Evolutionary conservation across 2,329 filamentous ascomycete species (phyloP), one percentile per base, ranked within the genome.

Genomic region (Exophiala aquamarina): DNA sequence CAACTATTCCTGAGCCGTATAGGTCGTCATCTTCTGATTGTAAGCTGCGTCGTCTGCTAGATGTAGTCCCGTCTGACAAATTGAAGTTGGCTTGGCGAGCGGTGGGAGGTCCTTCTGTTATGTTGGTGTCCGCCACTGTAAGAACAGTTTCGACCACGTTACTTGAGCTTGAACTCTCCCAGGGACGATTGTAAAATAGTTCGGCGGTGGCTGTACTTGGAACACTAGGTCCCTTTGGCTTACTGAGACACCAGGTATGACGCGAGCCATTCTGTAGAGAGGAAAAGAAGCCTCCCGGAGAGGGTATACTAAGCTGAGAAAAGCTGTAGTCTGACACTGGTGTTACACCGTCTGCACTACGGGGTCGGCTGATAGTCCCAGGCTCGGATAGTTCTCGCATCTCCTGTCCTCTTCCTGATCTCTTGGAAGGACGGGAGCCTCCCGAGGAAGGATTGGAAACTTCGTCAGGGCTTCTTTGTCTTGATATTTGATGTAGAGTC

Each of bases 201-300:
- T 95, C 89, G 8, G 92, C 92, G n/a, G 86, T 90, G 21, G 89
- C 89, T 1, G 92, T 95, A 0, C 89, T 92, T 1, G 90, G 90
- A 2, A 50, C 29, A 28, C 51, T 54, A n/a, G 45, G 53, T 14
- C 76, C 77, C 29, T 40, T 52, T 18, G 52, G 37, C 6, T 80
- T 76, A 10, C 78, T 76, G 13, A 57, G 38, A 57, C 67, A 71
- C 92, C 92, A 97, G 10, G 91, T 93, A 61, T 84, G 83, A 42
- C 90, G 82, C 29, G 85, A 83, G 43, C 82, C 79, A 3, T 85
- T 81, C 29, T 86, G 88, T 20, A 96, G 78, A 0, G 86, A 89
- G 2, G 88, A 88, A 68, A 96, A 96, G 75, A 96, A 96, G 1
- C 87, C 89, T 19, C 89, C 86, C 0, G 92, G 92, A 0, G 92